Evolutionary conservation across 2,329 filamentous ascomycete genomes (phyloP).

Genomic region (Sporothrix dimorphospora): DNA sequence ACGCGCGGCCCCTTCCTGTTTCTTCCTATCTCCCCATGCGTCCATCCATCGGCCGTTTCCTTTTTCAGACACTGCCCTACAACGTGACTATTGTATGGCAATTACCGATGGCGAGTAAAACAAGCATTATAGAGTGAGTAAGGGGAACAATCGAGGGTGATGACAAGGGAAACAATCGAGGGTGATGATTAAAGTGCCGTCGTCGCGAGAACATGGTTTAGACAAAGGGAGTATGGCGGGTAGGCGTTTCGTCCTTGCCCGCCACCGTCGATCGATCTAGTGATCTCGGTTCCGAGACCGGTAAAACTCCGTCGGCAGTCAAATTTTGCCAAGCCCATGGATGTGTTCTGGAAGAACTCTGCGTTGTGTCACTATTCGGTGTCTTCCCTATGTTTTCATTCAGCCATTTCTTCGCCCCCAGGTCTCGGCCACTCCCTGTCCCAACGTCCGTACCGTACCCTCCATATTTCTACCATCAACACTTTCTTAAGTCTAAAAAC

Average conservation of each 20-base stretch:
- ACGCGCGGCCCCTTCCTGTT: conserved; percentile 4
- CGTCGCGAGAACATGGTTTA: too few relatives aligned
- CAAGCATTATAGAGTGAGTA: neutral
- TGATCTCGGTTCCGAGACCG: neutral
- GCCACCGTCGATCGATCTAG: neutral
- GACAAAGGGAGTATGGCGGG: too few relatives aligned
- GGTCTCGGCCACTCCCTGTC: too few relatives aligned
- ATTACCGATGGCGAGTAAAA: neutral
- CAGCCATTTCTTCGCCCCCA: too few relatives aligned
- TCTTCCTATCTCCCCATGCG: neutral
- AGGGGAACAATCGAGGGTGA: neutral
- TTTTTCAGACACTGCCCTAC: neutral
- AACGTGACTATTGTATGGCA: neutral
- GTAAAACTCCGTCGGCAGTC: neutral
- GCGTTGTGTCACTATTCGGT: too few relatives aligned
- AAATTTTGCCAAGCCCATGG: neutral
- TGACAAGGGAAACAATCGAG: neutral
- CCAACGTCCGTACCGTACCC: too few relatives aligned
- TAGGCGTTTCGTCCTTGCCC: neutral
- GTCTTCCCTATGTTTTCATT: too few relatives aligned
- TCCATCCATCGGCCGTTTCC: too few relatives aligned
- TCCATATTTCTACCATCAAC: too few relatives aligned
- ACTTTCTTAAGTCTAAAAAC: too few relatives aligned
- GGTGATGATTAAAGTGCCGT: too few relatives aligned
- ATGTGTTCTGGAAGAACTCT: too few relatives aligned